phyloP scores from a whole-genome alignment of 2,329 filamentous ascomycete genomes.

The Colletotrichum falcatum region DNA sequence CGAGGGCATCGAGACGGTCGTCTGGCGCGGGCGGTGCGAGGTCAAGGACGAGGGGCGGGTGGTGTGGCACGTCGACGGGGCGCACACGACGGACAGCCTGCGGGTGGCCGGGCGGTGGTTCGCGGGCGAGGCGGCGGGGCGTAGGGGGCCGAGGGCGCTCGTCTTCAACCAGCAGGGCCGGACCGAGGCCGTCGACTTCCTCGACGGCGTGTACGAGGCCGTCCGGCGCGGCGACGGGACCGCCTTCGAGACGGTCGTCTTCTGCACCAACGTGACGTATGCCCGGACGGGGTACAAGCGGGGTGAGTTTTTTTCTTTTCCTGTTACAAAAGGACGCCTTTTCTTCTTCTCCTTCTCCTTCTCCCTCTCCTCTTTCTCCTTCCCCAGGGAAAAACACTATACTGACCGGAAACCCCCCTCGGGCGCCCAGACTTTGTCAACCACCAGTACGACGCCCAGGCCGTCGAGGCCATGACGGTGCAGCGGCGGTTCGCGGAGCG shows the following conservation, averaged over 20 bases:
- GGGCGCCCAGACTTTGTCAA: conserved; percentile 72
- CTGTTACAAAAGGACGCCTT: not conserved
- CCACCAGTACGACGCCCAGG: conserved; percentile 62
- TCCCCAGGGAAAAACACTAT: not conserved
- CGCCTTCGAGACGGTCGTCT: conserved; percentile 79
- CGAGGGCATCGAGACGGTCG: conserved; percentile 73
- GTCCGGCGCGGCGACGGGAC: conserved; percentile 55
- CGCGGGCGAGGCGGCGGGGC: conserved; percentile 67
- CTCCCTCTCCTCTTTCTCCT: too few relatives aligned
- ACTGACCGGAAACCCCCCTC: too few relatives aligned
- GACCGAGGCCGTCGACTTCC: conserved; percentile 57
- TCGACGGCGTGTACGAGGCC: conserved; percentile 68
- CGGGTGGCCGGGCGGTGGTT: conserved; percentile 84
- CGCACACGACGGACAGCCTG: conserved; percentile 88
- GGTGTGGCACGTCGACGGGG: conserved; percentile 88
- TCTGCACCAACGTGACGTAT: conserved; percentile 82
- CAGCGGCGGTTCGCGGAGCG: conserved; percentile 65
- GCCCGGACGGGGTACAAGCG: conserved; percentile 62
- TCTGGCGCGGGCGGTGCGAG: conserved; percentile 83
- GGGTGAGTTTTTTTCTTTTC: conserved; percentile 46
- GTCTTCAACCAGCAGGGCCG: conserved; percentile 90
- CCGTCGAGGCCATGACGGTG: conserved; percentile 63
- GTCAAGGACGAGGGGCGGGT: conserved; percentile 58
- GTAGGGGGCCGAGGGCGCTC: conserved; percentile 56
- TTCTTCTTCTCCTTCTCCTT: not conserved